A percentile compares a stretch with the other conserved stretches of the same genome.
phyloP scores from a whole-genome alignment of 176 grass and related monocot species.

The Poa annua region DNA sequence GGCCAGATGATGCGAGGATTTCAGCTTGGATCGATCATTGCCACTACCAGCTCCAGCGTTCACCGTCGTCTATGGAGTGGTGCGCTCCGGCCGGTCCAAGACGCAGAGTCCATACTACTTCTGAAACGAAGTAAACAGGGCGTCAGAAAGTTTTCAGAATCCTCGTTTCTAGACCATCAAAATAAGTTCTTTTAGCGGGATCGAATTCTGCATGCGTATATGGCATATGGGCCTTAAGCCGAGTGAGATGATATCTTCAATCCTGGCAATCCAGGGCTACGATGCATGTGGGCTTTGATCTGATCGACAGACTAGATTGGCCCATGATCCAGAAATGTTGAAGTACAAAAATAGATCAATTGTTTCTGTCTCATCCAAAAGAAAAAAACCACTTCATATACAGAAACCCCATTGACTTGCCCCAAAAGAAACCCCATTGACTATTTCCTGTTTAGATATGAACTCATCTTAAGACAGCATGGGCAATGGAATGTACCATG shows the following conservation, averaged over 20 bases:
- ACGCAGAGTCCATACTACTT: background rate
- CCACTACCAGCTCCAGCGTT: conserved; percentile 4
- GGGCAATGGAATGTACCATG: too few relatives aligned
- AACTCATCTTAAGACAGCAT: too few relatives aligned
- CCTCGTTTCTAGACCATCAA: background rate
- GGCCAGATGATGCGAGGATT: background rate
- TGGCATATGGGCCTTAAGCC: conserved; percentile 1
- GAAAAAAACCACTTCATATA: too few relatives aligned
- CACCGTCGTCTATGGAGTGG: background rate
- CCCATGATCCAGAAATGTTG: conserved; percentile 12
- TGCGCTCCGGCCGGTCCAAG: background rate
- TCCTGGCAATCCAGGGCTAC: too few relatives aligned
- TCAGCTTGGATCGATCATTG: background rate
- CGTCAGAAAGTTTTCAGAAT: background rate
- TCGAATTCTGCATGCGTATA: too few relatives aligned
- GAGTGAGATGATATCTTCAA: background rate
- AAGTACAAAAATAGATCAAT: background rate
- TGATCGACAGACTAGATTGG: background rate
- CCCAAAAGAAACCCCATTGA: too few relatives aligned
- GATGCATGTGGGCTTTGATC: conserved; percentile 4
- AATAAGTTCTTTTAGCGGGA: background rate
- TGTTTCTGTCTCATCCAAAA: background rate
- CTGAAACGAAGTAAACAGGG: background rate
- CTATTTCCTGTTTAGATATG: too few relatives aligned
- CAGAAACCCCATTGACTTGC: too few relatives aligned